Percentiles rank a stretch among this genome's conserved stretches.
Conservation (phyloP, 768 basidiomycete species). For the Galerina marginata region DNA sequence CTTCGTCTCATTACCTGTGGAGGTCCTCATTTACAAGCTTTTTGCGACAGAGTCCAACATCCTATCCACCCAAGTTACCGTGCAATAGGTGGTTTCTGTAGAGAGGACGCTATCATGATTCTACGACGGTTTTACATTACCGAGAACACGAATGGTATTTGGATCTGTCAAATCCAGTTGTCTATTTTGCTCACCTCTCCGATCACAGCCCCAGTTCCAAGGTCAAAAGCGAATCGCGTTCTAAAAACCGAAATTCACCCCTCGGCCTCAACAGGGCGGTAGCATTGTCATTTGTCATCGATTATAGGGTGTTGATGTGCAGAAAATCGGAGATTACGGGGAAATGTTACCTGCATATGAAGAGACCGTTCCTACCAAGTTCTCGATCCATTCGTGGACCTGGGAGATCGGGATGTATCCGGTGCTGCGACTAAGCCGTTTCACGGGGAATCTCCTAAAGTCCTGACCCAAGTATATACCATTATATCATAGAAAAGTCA, state of each 20-base stretch:
- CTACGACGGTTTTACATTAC: constrained; percentile 90
- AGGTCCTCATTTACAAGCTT: neutral
- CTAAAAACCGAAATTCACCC: constrained; percentile 81
- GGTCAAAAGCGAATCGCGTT: constrained; percentile 81
- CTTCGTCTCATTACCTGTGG: neutral
- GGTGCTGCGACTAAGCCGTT: too few relatives aligned
- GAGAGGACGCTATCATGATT: constrained; percentile 88
- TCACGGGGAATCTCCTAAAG: too few relatives aligned
- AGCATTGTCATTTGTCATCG: neutral
- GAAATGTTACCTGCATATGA: too few relatives aligned
- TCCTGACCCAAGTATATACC: too few relatives aligned
- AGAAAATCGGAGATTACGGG: too few relatives aligned
- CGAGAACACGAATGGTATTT: constrained; percentile 86
- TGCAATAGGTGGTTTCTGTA: constrained; percentile 75
- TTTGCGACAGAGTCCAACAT: constrained; percentile 63
- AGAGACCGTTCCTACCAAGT: too few relatives aligned
- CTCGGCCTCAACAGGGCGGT: neutral
- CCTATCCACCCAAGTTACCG: constrained; percentile 76
- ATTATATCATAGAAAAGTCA: too few relatives aligned
- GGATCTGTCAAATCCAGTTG: constrained; percentile 11
- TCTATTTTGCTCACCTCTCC: constrained; percentile 17
- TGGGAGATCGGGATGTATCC: too few relatives aligned
- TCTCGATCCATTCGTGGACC: too few relatives aligned
- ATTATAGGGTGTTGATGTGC: neutral
- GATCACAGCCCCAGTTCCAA: constrained; percentile 82